Base-by-base conservation (phyloP, 768 basidiomycete species). In the Pleurotus salmoneostramineus region DNA sequence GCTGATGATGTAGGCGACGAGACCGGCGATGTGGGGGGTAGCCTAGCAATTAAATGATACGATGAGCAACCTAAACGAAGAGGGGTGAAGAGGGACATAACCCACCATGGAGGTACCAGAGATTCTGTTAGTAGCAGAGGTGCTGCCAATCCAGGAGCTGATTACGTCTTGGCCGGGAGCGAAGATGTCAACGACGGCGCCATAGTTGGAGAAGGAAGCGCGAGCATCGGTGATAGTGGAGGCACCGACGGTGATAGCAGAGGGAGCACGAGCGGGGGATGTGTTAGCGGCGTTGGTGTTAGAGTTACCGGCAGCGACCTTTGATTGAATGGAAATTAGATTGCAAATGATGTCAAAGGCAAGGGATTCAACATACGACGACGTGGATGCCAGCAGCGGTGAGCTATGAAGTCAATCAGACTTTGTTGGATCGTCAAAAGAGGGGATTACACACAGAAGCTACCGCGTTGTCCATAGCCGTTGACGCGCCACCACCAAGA, bases 1-100 rank as follows among this genome's bases (percentile, higher is more conserved):
- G 37, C 62, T 56, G 45, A 76, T 68, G 50, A 75, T 60, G 49
- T 73, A 74, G 21, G 76, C 75, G 34, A 76, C 66, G 50, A 77
- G 64, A 15, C 77, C 77, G 8, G 75, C 66, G 35, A 78, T 63
- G 56, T 77, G 72, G 15, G 77, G 73, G n/a, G 75, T 69, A 49
- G 76, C 72, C 72, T 68, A 61, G 36, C 21, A 27, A 27, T 1
- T 27, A 3, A 27, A 27, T 27, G 21, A 27, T 27, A 27, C 21
- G 21, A 27, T 27, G 21, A 27, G 21, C 21, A 27, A 27, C 3
- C 21, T 27, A 3, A 27, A 27, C 21, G 21, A 27, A 27, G 21
- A n/a, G 21, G 21, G 21, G 21, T 27, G 21, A 27, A 27, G 21
- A 27, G 21, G 21, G 21, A 27, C 21, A 10, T 40, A 12, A 33